These are phyloP conservation scores for Corylus americana DNA, from an alignment of 306 rosid species.

Conservation along the genomic window DNA sequence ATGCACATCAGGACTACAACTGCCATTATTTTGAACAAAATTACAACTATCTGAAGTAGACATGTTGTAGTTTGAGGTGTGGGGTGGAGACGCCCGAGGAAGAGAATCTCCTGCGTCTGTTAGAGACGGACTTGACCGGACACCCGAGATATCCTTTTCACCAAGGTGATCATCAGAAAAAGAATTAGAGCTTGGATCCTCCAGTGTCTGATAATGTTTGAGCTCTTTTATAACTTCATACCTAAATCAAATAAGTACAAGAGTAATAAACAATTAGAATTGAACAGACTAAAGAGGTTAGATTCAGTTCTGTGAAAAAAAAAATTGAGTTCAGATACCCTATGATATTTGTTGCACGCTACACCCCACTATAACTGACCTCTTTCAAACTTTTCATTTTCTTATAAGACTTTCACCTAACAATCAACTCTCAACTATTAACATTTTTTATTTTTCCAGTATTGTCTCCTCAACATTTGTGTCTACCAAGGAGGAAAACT, in stretches of 20 bases:
- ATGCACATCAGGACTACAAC: conserved; percentile 80
- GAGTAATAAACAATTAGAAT: conserved; percentile 18
- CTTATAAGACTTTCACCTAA: conserved; percentile 8
- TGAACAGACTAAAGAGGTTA: neutral
- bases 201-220: conserved; percentile 33
- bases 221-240: conserved; percentile 43
- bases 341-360: neutral
- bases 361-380: conserved; percentile 1
- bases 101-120: conserved; percentile 66
- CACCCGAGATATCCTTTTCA: conserved; percentile 46
- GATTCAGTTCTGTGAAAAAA: conserved; percentile 3
- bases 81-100: conserved; percentile 64
- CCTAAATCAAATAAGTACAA: conserved; percentile 41
- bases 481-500: neutral
- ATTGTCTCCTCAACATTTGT: neutral
- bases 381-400: conserved; percentile 6
- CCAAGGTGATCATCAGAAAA: conserved; percentile 49
- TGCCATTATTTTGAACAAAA: conserved; percentile 64
- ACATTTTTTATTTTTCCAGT: neutral
- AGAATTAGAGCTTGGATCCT: conserved; percentile 50
- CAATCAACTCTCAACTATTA: conserved; percentile 2
- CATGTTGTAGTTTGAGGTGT: conserved; percentile 51
- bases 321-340: neutral
- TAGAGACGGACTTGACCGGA: conserved; percentile 56
- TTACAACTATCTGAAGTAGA: conserved; percentile 75